Conservation (phyloP, 805 yeast genomes). For the Priceomyces carsonii region DNA sequence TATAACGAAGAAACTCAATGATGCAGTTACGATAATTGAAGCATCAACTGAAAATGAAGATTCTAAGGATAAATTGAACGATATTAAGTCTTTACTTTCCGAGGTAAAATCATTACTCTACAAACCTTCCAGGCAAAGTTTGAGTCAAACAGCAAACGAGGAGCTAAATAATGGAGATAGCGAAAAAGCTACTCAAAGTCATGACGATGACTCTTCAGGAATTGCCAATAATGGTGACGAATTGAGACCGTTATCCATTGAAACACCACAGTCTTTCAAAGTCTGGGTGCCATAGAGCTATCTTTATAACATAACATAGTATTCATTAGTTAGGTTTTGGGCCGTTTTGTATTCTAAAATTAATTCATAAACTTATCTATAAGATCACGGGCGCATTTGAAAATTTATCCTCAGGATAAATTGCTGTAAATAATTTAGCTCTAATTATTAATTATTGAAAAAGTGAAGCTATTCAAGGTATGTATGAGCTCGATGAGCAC, state of each 20-base stretch:
- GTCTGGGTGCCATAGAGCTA: conserved; percentile 42
- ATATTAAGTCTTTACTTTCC: conserved; percentile 19
- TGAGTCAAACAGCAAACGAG: conserved; percentile 15
- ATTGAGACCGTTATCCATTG: conserved; percentile 38
- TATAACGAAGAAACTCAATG: conserved; percentile 49
- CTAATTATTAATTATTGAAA: no score
- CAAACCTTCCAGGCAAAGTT: conserved; percentile 31
- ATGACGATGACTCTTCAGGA: conserved; percentile 7
- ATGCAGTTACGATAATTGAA: conserved; percentile 24
- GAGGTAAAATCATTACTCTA: conserved; percentile 34
- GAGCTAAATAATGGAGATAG: conserved; percentile 3
- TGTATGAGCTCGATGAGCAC: conserved; percentile 16
- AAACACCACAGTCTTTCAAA: conserved; percentile 43
- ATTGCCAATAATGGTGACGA: conserved; percentile 7
- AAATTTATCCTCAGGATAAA: no score
- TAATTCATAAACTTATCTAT: no score
- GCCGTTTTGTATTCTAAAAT: no score
- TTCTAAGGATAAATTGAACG: conserved; percentile 7
- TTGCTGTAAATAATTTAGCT: not conserved
- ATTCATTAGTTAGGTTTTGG: no score
- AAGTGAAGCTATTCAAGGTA: not conserved
- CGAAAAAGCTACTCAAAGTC: not conserved
- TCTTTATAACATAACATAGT: no score
- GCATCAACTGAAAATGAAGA: conserved; percentile 9
- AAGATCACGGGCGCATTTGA: no score